A percentile compares a stretch with the other conserved stretches of the same genome.
Conservation (phyloP, 495 filamentous ascomycete species). For the Podospora tetraspora region DNA sequence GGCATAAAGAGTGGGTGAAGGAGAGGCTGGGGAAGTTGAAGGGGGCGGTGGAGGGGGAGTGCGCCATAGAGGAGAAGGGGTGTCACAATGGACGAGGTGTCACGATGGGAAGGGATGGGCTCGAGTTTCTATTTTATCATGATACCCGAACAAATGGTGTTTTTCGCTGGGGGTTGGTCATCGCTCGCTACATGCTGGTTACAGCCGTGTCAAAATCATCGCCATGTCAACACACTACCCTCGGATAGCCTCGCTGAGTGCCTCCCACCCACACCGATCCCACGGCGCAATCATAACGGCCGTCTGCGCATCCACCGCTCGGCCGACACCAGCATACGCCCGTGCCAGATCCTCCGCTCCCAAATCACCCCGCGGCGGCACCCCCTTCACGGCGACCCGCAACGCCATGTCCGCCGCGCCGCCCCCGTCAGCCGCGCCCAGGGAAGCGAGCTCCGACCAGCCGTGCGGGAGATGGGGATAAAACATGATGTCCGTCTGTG, state of each 20-base stretch:
- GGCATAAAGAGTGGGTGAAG: conserved; percentile 73
- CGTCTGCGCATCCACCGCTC: conserved; percentile 64
- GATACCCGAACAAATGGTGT: conserved; percentile 11
- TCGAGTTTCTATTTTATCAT: background rate
- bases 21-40: conserved; percentile 64
- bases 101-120: background rate
- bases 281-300: conserved; percentile 81
- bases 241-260: conserved; percentile 29
- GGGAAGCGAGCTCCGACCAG: conserved; percentile 65
- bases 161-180: background rate
- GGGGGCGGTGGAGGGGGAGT: conserved; percentile 45
- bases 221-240: background rate
- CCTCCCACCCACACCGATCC: conserved; percentile 58
- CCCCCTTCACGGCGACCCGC: conserved; percentile 63
- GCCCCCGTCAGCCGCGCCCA: conserved; percentile 36
- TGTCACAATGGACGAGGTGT: background rate
- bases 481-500: conserved; percentile 68
- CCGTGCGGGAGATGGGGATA: conserved; percentile 67
- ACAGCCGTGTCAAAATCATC: background rate
- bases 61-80: background rate
- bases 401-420: conserved; percentile 76
- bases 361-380: conserved; percentile 64
- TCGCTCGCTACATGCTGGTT: background rate
- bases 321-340: conserved; percentile 72
- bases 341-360: conserved; percentile 62